These are phyloP conservation scores for Vaccinium vitisidaea DNA, from an alignment of 148 eudicot genomes.

Conservation along the genomic window DNA sequence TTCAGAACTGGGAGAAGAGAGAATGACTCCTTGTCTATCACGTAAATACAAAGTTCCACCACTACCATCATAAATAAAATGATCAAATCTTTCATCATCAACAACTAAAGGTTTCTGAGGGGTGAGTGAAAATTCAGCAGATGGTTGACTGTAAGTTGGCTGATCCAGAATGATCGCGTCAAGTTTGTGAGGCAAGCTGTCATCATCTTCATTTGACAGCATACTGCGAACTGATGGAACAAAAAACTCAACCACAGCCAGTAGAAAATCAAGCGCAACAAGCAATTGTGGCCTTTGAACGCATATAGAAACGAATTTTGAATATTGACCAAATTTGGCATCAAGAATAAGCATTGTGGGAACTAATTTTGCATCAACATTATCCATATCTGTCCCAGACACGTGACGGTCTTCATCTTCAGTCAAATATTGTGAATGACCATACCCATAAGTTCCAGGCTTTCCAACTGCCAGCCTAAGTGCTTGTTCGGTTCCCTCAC, in stretches of 20 bases:
- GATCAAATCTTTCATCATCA: slow-evolving; percentile 70
- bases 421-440: slow-evolving; percentile 31
- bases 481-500: slow-evolving; percentile 86
- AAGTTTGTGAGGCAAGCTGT: slow-evolving; percentile 37
- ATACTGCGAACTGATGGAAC: slow-evolving; percentile 71
- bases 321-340: slow-evolving; percentile 57
- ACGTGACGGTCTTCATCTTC: slow-evolving; percentile 36
- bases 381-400: slow-evolving; percentile 27
- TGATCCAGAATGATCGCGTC: slow-evolving; percentile 72
- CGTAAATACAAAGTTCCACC: slow-evolving; percentile 73
- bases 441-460: slow-evolving; percentile 49
- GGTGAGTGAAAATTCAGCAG: slow-evolving; percentile 59
- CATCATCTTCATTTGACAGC: slow-evolving; percentile 68
- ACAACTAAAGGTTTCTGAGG: slow-evolving; percentile 76
- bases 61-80: slow-evolving; percentile 79
- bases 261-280: slow-evolving; percentile 92
- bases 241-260: slow-evolving; percentile 88
- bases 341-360: slow-evolving; percentile 93
- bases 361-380: slow-evolving; percentile 30
- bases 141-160: slow-evolving; percentile 56
- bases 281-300: slow-evolving; percentile 95
- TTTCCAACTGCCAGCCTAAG: slow-evolving; percentile 84
- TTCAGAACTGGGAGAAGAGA: slow-evolving; percentile 63
- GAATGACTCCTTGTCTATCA: slow-evolving; percentile 54
- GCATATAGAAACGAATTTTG: slow-evolving; percentile 64